phyloP scores from a whole-genome alignment of 495 filamentous ascomycete species.

The Aspergillus homomorphus region DNA sequence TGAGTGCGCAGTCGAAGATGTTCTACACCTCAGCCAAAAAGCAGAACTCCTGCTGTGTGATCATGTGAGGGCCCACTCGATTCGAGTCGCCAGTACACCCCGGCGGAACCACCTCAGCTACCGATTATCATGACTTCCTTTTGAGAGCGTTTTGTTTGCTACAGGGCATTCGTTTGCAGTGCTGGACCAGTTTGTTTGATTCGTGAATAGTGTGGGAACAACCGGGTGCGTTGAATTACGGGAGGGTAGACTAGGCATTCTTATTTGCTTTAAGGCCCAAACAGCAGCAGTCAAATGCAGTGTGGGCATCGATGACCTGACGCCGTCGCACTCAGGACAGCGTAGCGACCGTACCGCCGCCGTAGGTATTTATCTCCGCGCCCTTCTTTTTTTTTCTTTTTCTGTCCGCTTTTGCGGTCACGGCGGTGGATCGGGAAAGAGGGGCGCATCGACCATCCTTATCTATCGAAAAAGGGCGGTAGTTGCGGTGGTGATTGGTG shows the following conservation, averaged over 20 bases:
- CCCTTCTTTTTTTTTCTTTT: not conserved
- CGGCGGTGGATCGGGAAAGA: conserved; percentile 3
- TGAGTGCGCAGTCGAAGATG: conserved; percentile 91
- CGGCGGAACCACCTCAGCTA: conserved; percentile 1
- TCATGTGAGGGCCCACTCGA: conserved; percentile 15
- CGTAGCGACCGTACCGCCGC: not conserved
- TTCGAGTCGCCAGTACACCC: not conserved
- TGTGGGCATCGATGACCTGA: not conserved
- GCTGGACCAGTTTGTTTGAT: not conserved
- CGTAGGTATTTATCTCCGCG: not conserved
- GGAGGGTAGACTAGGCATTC: not conserved
- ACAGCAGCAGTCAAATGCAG: conserved; percentile 1
- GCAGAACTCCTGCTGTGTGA: conserved; percentile 25
- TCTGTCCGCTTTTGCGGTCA: not conserved
- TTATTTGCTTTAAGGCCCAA: not conserved
- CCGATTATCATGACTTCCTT: not conserved
- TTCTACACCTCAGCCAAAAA: conserved; percentile 66
- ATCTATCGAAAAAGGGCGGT: not conserved
- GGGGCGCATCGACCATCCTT: conserved; percentile 3
- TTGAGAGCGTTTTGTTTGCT: conserved; percentile 7
- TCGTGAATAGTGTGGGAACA: not conserved
- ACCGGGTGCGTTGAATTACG: not conserved
- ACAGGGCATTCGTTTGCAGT: conserved; percentile 4
- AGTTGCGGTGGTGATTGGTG: not conserved
- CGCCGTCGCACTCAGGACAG: not conserved